Conservation (phyloP, 164 flowering plant genomes). For the Chloranthus sessilifolius region DNA sequence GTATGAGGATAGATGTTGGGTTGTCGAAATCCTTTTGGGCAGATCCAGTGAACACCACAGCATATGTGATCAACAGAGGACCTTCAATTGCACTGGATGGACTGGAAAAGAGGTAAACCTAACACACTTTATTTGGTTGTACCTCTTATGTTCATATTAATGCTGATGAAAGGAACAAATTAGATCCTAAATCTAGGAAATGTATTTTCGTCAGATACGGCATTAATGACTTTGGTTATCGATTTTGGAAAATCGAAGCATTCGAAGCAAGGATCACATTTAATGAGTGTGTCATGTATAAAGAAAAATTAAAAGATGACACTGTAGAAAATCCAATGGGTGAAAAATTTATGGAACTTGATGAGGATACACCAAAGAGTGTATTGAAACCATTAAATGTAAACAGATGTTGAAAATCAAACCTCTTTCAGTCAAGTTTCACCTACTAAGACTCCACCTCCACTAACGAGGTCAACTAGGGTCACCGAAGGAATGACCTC, state of each 20-base stretch:
- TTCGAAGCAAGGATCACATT: neutral
- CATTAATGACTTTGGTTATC: neutral
- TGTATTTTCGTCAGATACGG: conserved; percentile 5
- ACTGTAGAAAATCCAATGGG: no score
- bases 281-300: conserved; percentile 1
- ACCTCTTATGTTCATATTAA: conserved; percentile 4
- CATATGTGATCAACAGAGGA: neutral
- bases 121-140: conserved; percentile 4
- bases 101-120: conserved; percentile 5
- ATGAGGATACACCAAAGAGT: no score
- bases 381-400: no score
- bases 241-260: conserved; percentile 2
- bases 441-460: no score
- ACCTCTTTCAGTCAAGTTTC: no score
- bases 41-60: neutral
- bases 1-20: conserved; percentile 1
- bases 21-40: conserved; percentile 4
- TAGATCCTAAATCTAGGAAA: conserved; percentile 3
- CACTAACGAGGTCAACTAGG: no score
- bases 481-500: no score
- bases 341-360: no score
- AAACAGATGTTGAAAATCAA: no score
- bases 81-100: neutral
- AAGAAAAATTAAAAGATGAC: no score
- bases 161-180: neutral